A percentile compares a stretch with the other conserved stretches of the same genome.
phyloP scores from a whole-genome alignment of 208 protist genomes.

The Crithidia brevicula region DNA sequence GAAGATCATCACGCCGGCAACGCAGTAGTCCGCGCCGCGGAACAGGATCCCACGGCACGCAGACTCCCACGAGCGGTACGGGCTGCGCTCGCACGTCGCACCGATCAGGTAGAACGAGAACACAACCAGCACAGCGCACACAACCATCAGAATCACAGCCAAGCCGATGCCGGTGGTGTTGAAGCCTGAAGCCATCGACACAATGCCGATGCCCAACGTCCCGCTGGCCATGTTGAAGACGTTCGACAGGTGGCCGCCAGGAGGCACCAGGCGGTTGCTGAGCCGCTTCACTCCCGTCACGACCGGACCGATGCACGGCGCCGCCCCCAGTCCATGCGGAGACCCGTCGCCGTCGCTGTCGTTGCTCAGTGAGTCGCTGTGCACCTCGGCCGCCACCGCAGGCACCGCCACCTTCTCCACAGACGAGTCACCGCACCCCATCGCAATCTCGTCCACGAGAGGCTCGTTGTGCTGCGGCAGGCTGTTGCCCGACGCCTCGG shows the following conservation, averaged over 20 bases:
- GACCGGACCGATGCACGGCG: not conserved
- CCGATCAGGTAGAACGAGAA: slow-evolving; percentile 78
- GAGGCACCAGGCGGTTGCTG: slow-evolving; percentile 37
- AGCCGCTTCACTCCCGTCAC: not conserved
- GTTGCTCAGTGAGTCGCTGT: slow-evolving; percentile 5
- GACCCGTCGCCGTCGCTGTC: not conserved
- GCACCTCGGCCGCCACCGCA: not conserved
- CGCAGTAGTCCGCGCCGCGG: slow-evolving; percentile 59
- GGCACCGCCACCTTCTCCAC: not conserved
- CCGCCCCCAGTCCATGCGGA: not conserved
- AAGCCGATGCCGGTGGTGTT: slow-evolving; percentile 51
- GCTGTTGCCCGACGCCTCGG: slow-evolving; percentile 7
- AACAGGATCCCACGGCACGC: slow-evolving; percentile 61
- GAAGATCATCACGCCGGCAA: slow-evolving; percentile 47
- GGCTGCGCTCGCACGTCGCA: slow-evolving; percentile 50
- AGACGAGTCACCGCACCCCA: not conserved
- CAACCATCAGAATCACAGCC: slow-evolving; percentile 51
- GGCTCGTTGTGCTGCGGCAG: not conserved
- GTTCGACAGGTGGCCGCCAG: slow-evolving; percentile 55
- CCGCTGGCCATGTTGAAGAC: slow-evolving; percentile 63
- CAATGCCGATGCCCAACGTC: slow-evolving; percentile 65
- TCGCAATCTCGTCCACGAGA: not conserved
- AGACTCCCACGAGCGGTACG: slow-evolving; percentile 52
- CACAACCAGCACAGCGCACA: slow-evolving; percentile 48
- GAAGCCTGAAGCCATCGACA: slow-evolving; percentile 67